A percentile compares a stretch with the other conserved stretches of the same genome.
phyloP scores from a whole-genome alignment of 352 stramenopile genomes.

The Albugo candida region DNA sequence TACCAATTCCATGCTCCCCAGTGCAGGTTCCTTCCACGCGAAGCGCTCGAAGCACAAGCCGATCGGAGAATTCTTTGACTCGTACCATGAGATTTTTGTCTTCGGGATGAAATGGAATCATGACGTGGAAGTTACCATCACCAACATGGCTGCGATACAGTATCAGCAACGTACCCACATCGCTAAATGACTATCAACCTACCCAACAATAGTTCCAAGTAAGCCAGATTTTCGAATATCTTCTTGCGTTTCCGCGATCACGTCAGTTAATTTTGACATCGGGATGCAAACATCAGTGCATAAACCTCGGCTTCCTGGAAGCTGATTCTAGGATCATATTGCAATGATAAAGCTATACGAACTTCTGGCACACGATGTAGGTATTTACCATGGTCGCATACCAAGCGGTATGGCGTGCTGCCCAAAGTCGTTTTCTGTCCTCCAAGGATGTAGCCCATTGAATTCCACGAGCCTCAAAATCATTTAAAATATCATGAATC shows the following conservation, averaged over 20 bases:
- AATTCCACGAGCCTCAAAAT: constrained; percentile 74
- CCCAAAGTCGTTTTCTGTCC: constrained; percentile 72
- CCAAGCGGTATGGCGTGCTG: constrained; percentile 67
- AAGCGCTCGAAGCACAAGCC: constrained; percentile 67
- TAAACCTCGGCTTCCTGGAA: constrained; percentile 62
- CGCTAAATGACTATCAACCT: neutral
- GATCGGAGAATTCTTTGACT: constrained; percentile 78
- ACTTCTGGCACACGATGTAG: neutral
- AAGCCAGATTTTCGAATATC: constrained; percentile 80
- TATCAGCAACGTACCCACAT: neutral
- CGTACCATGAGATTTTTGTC: constrained; percentile 71
- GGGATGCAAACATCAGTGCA: constrained; percentile 95
- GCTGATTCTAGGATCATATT: constrained; percentile 23
- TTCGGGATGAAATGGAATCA: constrained; percentile 81
- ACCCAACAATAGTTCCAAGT: constrained; percentile 85
- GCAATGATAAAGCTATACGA: neutral
- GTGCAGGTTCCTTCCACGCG: constrained; percentile 91
- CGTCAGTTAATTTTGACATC: constrained; percentile 82
- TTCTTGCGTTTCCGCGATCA: constrained; percentile 84
- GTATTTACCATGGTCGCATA: constrained; percentile 55
- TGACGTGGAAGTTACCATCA: constrained; percentile 97
- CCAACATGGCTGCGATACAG: constrained; percentile 44
- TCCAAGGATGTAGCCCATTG: constrained; percentile 41
- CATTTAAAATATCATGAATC: constrained; percentile 69
- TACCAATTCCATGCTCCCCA: constrained; percentile 93